phyloP scores from a whole-genome alignment of 108 stramenopile genomes.

The Skeletonema costatum region DNA sequence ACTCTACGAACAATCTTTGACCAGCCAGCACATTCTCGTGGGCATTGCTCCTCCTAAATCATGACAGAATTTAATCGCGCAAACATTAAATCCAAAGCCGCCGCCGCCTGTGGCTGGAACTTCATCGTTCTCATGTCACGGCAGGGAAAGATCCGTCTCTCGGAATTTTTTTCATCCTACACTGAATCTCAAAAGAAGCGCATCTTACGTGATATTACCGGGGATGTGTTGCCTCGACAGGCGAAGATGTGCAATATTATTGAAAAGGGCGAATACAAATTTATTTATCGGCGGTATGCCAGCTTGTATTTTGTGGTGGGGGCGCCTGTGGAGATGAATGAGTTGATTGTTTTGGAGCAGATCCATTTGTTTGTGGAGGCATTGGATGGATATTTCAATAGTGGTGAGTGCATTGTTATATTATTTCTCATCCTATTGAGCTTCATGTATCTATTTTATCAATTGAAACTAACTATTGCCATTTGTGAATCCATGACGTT shows the following conservation, averaged over 20 bases:
- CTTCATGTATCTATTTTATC: background rate
- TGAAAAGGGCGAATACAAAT: slow-evolving; percentile 95
- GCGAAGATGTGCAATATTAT: slow-evolving; percentile 99
- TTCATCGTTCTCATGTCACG: slow-evolving; percentile 89
- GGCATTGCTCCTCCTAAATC: background rate
- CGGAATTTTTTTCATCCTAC: slow-evolving; percentile 88
- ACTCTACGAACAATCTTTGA: no score
- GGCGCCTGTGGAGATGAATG: slow-evolving; percentile 81
- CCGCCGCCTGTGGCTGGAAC: slow-evolving; percentile 73
- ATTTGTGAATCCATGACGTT: background rate
- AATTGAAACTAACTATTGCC: background rate
- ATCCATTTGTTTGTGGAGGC: slow-evolving; percentile 99
- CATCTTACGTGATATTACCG: slow-evolving; percentile 91
- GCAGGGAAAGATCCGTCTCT: slow-evolving; percentile 86
- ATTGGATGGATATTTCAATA: slow-evolving; percentile 94
- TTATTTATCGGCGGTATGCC: slow-evolving; percentile 88
- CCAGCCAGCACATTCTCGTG: background rate
- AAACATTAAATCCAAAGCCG: slow-evolving; percentile 44
- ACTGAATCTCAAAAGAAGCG: slow-evolving; percentile 89
- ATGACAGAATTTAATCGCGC: slow-evolving; percentile 38
- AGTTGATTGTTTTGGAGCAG: slow-evolving; percentile 91
- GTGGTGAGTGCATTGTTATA: slow-evolving; percentile 56
- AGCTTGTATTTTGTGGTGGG: slow-evolving; percentile 89
- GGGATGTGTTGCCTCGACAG: slow-evolving; percentile 91
- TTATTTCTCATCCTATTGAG: slow-evolving; percentile 23